phyloP scores from a whole-genome alignment of 441 rosid genomes.

The Populus hybrid region DNA sequence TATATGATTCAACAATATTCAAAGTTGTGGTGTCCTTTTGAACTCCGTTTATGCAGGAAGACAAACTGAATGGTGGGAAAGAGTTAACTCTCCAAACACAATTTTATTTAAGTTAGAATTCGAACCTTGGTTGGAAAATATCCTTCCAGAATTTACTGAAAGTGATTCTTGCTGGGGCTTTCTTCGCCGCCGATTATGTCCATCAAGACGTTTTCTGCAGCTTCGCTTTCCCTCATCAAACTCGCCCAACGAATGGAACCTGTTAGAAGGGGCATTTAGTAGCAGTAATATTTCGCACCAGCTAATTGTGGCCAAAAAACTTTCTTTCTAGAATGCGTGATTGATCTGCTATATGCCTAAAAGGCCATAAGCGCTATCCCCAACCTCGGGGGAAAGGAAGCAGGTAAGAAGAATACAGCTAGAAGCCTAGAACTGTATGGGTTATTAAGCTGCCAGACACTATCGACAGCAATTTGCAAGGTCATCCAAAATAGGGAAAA shows the following conservation, averaged over 20 bases:
- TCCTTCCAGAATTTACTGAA: conserved; percentile 38
- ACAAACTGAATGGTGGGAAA: conserved; percentile 10
- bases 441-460: neutral
- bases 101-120: neutral
- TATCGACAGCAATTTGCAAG: neutral
- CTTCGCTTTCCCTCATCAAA: conserved; percentile 76
- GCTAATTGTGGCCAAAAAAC: no score
- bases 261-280: conserved; percentile 17
- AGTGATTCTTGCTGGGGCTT: conserved; percentile 57
- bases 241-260: conserved; percentile 74
- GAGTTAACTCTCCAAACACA: neutral
- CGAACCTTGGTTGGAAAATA: conserved; percentile 50
- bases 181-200: conserved; percentile 71
- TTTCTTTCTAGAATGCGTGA: conserved; percentile 14
- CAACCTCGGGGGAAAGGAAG: neutral
- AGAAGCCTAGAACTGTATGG: neutral
- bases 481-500: neutral
- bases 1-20: conserved; percentile 61
- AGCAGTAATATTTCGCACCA: neutral
- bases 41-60: neutral
- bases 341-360: conserved; percentile 14
- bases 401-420: neutral
- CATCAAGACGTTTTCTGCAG: conserved; percentile 78
- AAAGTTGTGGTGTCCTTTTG: conserved; percentile 22
- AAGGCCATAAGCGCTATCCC: conserved; percentile 21